A percentile compares a stretch with the other conserved stretches of the same genome.
phyloP scores from a whole-genome alignment of 2,329 filamentous ascomycete species.

The Emmonsia crescens region DNA sequence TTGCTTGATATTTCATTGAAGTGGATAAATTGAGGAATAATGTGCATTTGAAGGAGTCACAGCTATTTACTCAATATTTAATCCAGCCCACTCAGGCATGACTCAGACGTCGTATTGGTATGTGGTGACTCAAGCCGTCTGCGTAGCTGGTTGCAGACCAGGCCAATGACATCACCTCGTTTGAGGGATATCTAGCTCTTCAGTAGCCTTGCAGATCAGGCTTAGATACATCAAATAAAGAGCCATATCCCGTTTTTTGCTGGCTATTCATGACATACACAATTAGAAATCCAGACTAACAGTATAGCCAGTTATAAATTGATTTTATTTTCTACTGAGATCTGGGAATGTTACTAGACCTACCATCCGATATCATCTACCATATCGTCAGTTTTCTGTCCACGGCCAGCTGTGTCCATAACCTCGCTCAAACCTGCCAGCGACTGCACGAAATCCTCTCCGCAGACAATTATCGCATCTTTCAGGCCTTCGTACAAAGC shows the following conservation, averaged over 20 bases:
- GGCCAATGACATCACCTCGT: not conserved
- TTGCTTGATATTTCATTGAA: no score
- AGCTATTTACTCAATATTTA: no score
- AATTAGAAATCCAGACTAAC: not conserved
- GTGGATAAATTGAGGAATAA: no score
- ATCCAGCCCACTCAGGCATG: not conserved
- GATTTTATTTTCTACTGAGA: not conserved
- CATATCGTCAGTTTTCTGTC: conserved; percentile 34
- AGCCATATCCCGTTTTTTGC: not conserved
- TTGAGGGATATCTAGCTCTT: no score
- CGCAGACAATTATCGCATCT: conserved; percentile 39
- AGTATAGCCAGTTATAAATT: not conserved
- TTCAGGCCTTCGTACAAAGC: conserved; percentile 36
- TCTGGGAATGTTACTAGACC: conserved; percentile 21
- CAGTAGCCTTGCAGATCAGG: not conserved
- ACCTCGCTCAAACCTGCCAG: conserved; percentile 37
- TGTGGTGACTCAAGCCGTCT: not conserved
- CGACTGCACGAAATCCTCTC: conserved; percentile 36
- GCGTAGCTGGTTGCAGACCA: no score
- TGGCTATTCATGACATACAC: not conserved
- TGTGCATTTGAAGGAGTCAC: no score
- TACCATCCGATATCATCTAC: conserved; percentile 36
- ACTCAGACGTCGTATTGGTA: no score
- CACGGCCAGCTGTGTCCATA: conserved; percentile 34
- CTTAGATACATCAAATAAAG: not conserved